phyloP scores from a whole-genome alignment of 1,139 yeast genomes.

The Taphrina communis region DNA sequence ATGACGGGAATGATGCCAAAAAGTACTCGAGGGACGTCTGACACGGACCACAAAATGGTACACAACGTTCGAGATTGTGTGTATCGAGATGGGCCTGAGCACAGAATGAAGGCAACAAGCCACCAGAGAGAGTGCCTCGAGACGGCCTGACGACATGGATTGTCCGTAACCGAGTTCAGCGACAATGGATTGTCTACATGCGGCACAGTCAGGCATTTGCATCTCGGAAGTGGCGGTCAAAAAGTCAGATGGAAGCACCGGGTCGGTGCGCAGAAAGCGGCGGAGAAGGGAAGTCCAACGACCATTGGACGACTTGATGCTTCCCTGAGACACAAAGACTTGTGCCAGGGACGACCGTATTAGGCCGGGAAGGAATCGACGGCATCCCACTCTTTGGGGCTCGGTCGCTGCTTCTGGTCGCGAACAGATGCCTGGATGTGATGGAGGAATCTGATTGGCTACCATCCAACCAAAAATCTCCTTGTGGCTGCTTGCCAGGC shows the following conservation, averaged over 20 bases:
- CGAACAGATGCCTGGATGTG: conserved; percentile 1
- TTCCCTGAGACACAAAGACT: conserved; percentile 11
- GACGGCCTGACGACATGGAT: conserved; percentile 3
- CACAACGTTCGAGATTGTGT: too few species aligned
- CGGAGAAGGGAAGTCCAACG: not conserved
- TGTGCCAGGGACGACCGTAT: conserved; percentile 3
- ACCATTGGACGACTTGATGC: not conserved
- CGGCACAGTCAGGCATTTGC: not conserved
- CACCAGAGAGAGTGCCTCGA: not conserved
- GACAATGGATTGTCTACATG: not conserved
- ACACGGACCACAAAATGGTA: too few species aligned
- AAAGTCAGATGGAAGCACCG: not conserved
- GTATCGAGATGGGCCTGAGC: too few species aligned
- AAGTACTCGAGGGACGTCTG: too few species aligned
- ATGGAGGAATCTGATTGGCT: conserved; percentile 1
- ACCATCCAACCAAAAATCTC: not conserved
- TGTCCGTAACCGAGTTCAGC: not conserved
- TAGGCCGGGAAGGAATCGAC: not conserved
- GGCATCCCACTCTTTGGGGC: conserved; percentile 1
- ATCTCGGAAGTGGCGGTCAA: conserved; percentile 3
- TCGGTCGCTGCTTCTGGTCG: conserved; percentile 7
- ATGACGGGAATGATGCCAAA: too few species aligned
- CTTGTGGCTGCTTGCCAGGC: conserved; percentile 1
- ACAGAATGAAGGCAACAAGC: too few species aligned
- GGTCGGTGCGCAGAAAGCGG: not conserved